Evolutionary conservation across 148 eudicot species (phyloP), one percentile per base, ranked within the genome.

Genomic region (Rhododendron ovatum): DNA sequence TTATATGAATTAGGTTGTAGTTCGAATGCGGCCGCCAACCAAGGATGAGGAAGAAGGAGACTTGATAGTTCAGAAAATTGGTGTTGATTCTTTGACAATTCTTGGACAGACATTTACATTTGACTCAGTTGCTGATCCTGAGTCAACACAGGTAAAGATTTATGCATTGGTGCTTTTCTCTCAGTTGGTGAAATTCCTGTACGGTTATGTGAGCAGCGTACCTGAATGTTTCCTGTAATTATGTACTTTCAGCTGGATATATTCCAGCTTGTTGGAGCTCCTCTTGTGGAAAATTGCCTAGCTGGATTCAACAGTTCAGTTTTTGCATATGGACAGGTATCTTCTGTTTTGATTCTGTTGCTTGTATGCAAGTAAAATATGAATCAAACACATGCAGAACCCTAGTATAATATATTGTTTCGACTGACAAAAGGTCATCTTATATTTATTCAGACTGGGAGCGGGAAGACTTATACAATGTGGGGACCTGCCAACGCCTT

Each of bases 301-400:
- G 92, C 98, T 80, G 99, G 99, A 50, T 95, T 95, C 86, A 98
- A 95, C 83, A 98, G 99, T 86, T 95, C 99, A 24, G 98, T 98
- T 65, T 98, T 97, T 91, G 99, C 98, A 41, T 98, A 98, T 85
- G 99, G 99, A 86, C 99, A 95, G 98, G 99, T 98, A 92, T 30
- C 13, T 85, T 73, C 78, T 43, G 12, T 7, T 65, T 18, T 33
- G 35, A 67, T 59, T 48, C 2, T 84, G n/a, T 77, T 20, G 82
- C 50, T 75, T 15, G 17, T 48, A 57, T 35, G 7, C 30, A 28
- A 69, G 20, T 10, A 48, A 24, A 37, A 73, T 53, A 26, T 73
- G 10, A 2, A 30, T 53, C 33, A 3, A 0, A 2, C 14, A 14
- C 8, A 0, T 11, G 30, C 17, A 33, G 18, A 45, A 20, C 48